These are phyloP conservation scores for Pyrenophora seminiperda DNA, from an alignment of 2,329 filamentous ascomycete species.

Conservation along the genomic window DNA sequence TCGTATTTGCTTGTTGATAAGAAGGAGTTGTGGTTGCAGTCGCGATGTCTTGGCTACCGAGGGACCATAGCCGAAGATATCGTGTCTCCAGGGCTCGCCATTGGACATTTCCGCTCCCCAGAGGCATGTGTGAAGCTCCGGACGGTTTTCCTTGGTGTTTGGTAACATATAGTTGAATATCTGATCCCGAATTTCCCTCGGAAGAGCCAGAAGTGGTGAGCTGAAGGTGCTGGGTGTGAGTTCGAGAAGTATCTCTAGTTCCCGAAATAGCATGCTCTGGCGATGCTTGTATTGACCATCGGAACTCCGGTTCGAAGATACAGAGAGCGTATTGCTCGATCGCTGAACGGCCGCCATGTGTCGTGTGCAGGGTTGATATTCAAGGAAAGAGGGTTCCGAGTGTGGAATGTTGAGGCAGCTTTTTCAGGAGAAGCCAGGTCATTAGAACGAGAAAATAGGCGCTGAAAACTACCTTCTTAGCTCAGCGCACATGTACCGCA, in stretches of 20 bases:
- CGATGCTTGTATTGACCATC: slow-evolving; percentile 38
- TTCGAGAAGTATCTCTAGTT: slow-evolving; percentile 43
- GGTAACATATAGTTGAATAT: slow-evolving; percentile 39
- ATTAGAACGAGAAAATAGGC: slow-evolving; percentile 5
- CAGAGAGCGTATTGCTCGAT: slow-evolving; percentile 30
- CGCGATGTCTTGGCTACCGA: slow-evolving; percentile 29
- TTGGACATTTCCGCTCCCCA: slow-evolving; percentile 44
- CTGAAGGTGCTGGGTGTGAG: slow-evolving; percentile 41
- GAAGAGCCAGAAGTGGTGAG: slow-evolving; percentile 40
- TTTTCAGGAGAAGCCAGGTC: background rate
- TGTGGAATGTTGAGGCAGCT: slow-evolving; percentile 1
- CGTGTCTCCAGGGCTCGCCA: slow-evolving; percentile 42
- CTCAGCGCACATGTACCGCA: slow-evolving; percentile 1
- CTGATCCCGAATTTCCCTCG: slow-evolving; percentile 33
- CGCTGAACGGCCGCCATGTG: slow-evolving; percentile 20
- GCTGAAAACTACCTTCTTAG: slow-evolving; percentile 1
- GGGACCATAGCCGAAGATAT: slow-evolving; percentile 39
- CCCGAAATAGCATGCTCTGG: slow-evolving; percentile 41
- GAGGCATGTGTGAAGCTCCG: slow-evolving; percentile 43
- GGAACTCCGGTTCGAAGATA: slow-evolving; percentile 30
- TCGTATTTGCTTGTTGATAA: slow-evolving; percentile 42
- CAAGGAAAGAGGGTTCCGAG: slow-evolving; percentile 4
- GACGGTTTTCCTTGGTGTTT: slow-evolving; percentile 16
- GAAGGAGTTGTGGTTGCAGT: slow-evolving; percentile 31
- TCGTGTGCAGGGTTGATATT: background rate